Evolutionary conservation across 768 basidiomycete species (phyloP).

Genomic region (Sporobolomyces pararoseus): DNA sequence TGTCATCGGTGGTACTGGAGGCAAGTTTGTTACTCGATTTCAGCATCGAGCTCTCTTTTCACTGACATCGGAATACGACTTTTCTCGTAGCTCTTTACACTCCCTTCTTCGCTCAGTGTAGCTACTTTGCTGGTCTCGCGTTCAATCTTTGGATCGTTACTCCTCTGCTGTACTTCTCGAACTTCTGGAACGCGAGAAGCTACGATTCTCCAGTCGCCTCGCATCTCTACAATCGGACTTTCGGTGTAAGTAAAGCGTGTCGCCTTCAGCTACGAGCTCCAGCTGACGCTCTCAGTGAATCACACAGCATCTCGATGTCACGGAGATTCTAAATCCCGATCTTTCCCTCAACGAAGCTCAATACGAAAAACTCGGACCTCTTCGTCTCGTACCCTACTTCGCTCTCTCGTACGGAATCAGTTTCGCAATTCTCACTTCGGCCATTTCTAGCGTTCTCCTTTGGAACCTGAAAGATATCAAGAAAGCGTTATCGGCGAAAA

Average conservation of each 20-base stretch:
- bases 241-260: slow-evolving; percentile 27
- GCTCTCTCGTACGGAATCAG: slow-evolving; percentile 42
- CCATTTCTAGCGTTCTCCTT: slow-evolving; percentile 42
- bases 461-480: slow-evolving; percentile 45
- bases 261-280: background rate
- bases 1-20: slow-evolving; percentile 45
- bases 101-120: slow-evolving; percentile 43
- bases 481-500: slow-evolving; percentile 24
- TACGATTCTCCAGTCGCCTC: slow-evolving; percentile 45
- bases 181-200: slow-evolving; percentile 44
- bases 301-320: slow-evolving; percentile 44
- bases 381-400: slow-evolving; percentile 45
- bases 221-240: slow-evolving; percentile 44
- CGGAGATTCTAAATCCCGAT: slow-evolving; percentile 42
- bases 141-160: slow-evolving; percentile 45
- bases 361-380: slow-evolving; percentile 42
- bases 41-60: background rate
- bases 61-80: no score
- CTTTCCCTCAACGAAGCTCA: slow-evolving; percentile 45
- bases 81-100: slow-evolving; percentile 35
- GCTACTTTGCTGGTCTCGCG: slow-evolving; percentile 44
- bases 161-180: slow-evolving; percentile 45
- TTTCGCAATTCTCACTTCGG: slow-evolving; percentile 46
- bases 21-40: background rate
- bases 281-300: background rate